Evolutionary conservation across 257 asterid genomes (phyloP), one percentile per base, ranked within the genome.

Genomic region (Datura wrightii): DNA sequence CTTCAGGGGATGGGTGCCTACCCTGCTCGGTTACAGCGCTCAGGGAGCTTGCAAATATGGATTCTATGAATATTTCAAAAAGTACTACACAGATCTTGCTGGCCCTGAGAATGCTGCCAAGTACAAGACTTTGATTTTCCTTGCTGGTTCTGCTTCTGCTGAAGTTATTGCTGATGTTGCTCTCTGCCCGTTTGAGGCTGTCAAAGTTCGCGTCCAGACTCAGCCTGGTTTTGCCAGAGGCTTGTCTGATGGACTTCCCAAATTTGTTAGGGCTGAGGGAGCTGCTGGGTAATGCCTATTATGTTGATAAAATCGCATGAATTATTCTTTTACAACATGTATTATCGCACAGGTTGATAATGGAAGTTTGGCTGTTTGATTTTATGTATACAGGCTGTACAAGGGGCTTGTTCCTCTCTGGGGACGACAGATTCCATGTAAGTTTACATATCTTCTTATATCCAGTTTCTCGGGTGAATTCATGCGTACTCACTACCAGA

Each of bases 351-450:
- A 11, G 41, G 74, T 50, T 74, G 3, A 11, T 50, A 50, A 31
- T 4, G 10, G 11, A 65, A 8, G 69, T 2, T 58, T 82, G 42
- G 41, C 7, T 7, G 6, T 48, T 67, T 34, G 10, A 48, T n/a
- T n/a, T 79, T 70, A 83, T 83, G 70, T 44, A 1, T 88, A 79
- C 91, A 91, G 97, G 89, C 86, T 91, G 42, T 93, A 90, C 80
- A 93, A 90, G 85, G 97, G 97, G 85, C 80, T 93, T 37, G 92
- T 89, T 87, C 95, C 97, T 46, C 97, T 93, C 14, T 93, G 97
- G 97, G 97, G 97, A 76, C 89, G 97, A 16, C 97, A 93, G 50
- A 93, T 93, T 89, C 97, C 97, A 84, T 93, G 97, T 93, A 88
- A 88, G 92, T 81, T 39, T 69, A 19, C 42, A 31, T 31, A 55